Conservation (phyloP, 1,284 basidiomycete genomes). For the Ganoderma multipileum region DNA sequence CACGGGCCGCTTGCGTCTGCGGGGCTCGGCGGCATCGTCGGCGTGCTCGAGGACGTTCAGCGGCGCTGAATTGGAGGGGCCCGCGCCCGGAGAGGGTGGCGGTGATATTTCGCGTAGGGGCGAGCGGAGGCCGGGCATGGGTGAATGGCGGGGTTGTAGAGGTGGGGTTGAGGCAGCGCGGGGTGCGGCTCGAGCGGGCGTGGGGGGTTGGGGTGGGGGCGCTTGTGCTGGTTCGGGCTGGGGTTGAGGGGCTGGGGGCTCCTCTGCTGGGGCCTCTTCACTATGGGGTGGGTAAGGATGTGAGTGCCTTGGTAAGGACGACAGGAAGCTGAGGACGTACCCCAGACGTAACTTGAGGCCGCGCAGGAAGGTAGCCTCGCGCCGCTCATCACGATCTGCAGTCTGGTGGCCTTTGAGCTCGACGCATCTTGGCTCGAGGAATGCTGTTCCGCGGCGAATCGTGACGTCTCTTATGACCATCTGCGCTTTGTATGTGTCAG, state of each 20-base stretch:
- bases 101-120: constrained; percentile 36
- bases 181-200: constrained; percentile 8
- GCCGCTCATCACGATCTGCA: constrained; percentile 62
- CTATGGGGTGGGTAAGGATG: not conserved
- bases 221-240: constrained; percentile 18
- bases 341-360: constrained; percentile 64
- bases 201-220: constrained; percentile 4
- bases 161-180: not conserved
- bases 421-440: constrained; percentile 71
- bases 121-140: constrained; percentile 25
- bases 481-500: constrained; percentile 43
- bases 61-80: constrained; percentile 25
- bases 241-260: constrained; percentile 18
- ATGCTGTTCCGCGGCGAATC: constrained; percentile 68
- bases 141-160: not conserved
- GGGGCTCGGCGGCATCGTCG: constrained; percentile 54
- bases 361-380: constrained; percentile 59
- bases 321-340: constrained; percentile 46
- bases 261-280: constrained; percentile 18
- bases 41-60: constrained; percentile 29
- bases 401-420: constrained; percentile 62
- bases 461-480: constrained; percentile 67
- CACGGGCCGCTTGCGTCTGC: constrained; percentile 43
- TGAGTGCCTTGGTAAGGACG: not conserved
- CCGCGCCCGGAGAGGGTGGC: constrained; percentile 29